Evolutionary conservation across 2,329 filamentous ascomycete species (phyloP).

Genomic region (Colletotrichum tamarilloi): DNA sequence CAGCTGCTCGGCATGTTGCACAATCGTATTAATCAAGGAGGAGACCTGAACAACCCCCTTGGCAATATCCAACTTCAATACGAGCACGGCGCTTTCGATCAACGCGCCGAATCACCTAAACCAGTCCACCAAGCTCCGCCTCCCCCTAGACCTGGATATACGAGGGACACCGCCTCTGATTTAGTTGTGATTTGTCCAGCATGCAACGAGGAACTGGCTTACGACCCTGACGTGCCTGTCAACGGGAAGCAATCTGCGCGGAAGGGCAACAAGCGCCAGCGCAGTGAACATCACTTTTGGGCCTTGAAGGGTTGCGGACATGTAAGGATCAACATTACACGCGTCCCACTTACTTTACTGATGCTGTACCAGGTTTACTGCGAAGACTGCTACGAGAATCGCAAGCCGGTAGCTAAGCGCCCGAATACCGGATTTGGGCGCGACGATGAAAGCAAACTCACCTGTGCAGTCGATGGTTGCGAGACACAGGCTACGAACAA

Average conservation of each 20-base stretch:
- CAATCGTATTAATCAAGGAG: conserved; percentile 21
- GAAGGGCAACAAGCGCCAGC: conserved; percentile 57
- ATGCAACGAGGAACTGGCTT: conserved; percentile 85
- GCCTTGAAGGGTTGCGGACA: conserved; percentile 91
- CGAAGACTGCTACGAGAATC: conserved; percentile 69
- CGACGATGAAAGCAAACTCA: conserved; percentile 45
- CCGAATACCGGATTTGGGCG: conserved; percentile 33
- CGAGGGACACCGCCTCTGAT: conserved; percentile 77
- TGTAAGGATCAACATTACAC: conserved; percentile 62
- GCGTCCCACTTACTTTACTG: conserved; percentile 44
- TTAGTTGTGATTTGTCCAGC: conserved; percentile 85
- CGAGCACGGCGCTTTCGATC: conserved; percentile 43
- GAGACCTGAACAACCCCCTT: conserved; percentile 32
- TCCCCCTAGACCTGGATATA: conserved; percentile 81
- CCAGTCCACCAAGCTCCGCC: conserved; percentile 71
- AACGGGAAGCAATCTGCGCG: conserved; percentile 46
- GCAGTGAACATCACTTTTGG: conserved; percentile 88
- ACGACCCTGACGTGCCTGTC: conserved; percentile 65
- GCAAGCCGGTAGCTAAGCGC: conserved; percentile 53
- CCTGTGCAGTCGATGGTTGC: conserved; percentile 70
- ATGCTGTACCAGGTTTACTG: conserved; percentile 66
- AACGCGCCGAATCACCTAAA: conserved; percentile 50
- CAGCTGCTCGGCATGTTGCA: conserved; percentile 29
- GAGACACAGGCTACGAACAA: conserved; percentile 64
- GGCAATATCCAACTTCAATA: conserved; percentile 37